These are phyloP conservation scores for Plasmodium berghei DNA, from an alignment of 169 alveolate genomes.

Conservation along the genomic window DNA sequence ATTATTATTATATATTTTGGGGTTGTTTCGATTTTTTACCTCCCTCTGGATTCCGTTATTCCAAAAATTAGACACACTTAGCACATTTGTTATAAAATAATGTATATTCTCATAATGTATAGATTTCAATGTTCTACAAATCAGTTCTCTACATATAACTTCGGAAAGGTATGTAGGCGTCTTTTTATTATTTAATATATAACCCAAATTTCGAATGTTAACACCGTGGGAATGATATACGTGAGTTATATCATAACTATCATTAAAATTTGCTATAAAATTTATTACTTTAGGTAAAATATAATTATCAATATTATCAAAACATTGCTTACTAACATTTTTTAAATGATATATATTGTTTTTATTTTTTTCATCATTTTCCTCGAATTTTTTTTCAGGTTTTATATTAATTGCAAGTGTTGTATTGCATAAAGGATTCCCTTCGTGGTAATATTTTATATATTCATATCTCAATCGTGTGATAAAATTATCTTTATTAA, in stretches of 20 bases:
- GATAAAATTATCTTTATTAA: constrained; percentile 8
- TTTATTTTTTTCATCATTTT: constrained; percentile 18
- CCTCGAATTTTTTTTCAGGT: constrained; percentile 16
- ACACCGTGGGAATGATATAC: constrained; percentile 82
- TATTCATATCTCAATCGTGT: constrained; percentile 69
- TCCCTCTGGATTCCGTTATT: background rate
- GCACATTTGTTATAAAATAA: constrained; percentile 55
- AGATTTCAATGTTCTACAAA: constrained; percentile 54
- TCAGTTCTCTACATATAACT: constrained; percentile 43
- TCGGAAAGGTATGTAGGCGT: constrained; percentile 29
- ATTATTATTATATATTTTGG: too few species aligned
- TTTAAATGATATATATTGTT: constrained; percentile 50
- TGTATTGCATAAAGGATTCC: constrained; percentile 69
- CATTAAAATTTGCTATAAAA: constrained; percentile 72
- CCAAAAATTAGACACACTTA: constrained; percentile 67
- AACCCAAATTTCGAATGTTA: constrained; percentile 77
- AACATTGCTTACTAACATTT: constrained; percentile 66
- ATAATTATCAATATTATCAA: constrained; percentile 74
- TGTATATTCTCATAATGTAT: constrained; percentile 80
- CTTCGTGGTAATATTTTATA: constrained; percentile 75
- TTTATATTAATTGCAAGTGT: constrained; percentile 73
- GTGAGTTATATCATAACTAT: constrained; percentile 82
- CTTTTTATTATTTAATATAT: constrained; percentile 12
- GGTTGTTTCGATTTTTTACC: too few species aligned
- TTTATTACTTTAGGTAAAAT: constrained; percentile 78